Evolutionary conservation across 1,139 yeast genomes (phyloP).

Genomic region (Groenewaldozyma sp.): DNA sequence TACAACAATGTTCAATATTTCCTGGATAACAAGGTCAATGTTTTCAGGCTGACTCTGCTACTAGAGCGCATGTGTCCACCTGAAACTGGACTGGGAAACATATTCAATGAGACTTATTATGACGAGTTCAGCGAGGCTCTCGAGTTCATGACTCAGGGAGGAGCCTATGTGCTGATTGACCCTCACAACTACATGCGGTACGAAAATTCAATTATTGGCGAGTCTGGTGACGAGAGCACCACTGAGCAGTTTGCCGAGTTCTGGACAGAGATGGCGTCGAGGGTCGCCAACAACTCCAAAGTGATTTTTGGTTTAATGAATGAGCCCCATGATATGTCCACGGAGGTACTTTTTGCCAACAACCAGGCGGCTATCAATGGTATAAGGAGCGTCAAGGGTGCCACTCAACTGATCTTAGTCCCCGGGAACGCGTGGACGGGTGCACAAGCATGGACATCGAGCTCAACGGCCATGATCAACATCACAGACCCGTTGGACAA

Average conservation of each 20-base stretch:
- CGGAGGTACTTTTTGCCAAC: constrained; percentile 2
- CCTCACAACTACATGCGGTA: constrained; percentile 8
- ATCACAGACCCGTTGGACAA: constrained; percentile 5
- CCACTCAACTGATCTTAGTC: constrained; percentile 4
- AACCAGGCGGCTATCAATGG: constrained; percentile 6
- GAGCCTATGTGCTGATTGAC: constrained; percentile 4
- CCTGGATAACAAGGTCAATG: constrained; percentile 4
- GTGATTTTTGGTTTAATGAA: constrained; percentile 6
- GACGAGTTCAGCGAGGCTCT: constrained; percentile 2
- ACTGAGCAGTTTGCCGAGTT: constrained; percentile 3
- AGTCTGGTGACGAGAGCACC: constrained; percentile 1
- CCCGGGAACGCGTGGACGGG: constrained; percentile 7
- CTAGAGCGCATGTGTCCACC: constrained; percentile 5
- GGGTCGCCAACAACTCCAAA: constrained; percentile 1
- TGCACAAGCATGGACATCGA: constrained; percentile 4
- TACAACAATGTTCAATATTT: constrained; percentile 3
- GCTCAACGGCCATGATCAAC: constrained; percentile 1
- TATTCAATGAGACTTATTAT: constrained; percentile 5
- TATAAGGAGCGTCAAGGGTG: constrained; percentile 5
- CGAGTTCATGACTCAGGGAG: constrained; percentile 2
- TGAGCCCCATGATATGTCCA: constrained; percentile 6
- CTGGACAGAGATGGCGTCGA: constrained; percentile 5
- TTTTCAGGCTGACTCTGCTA: constrained; percentile 2
- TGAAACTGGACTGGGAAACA: constrained; percentile 1
- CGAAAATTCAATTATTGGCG: constrained; percentile 4